Conservation (phyloP, 306 rosid species). For the Lathyrus aphaca region DNA sequence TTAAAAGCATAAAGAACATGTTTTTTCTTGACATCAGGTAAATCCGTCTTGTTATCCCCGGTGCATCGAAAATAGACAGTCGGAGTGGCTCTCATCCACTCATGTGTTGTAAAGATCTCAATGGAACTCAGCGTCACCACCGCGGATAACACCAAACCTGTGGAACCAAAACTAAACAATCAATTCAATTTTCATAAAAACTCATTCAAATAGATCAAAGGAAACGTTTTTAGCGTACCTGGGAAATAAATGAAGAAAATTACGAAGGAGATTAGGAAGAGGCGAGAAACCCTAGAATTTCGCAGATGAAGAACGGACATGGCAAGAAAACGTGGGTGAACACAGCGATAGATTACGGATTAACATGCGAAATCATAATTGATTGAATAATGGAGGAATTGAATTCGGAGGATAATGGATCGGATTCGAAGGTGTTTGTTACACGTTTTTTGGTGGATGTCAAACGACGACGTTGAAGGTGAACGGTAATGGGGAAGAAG, state of each 20-base stretch:
- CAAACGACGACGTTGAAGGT: constrained; percentile 41
- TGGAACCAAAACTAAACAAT: neutral
- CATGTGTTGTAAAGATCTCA: constrained; percentile 74
- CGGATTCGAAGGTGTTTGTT: constrained; percentile 1
- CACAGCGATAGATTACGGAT: neutral
- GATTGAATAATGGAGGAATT: neutral
- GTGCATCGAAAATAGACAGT: constrained; percentile 72
- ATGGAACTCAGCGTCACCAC: constrained; percentile 70
- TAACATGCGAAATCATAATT: neutral
- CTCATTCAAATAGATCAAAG: neutral
- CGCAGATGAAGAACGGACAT: constrained; percentile 51
- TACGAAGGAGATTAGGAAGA: constrained; percentile 43
- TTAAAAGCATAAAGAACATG: constrained; percentile 59
- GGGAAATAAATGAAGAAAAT: constrained; percentile 48
- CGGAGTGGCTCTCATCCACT: constrained; percentile 60
- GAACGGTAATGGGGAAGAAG: neutral
- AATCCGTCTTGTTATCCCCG: constrained; percentile 61
- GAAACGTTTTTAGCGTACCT: neutral
- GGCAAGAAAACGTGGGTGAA: neutral
- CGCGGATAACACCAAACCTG: constrained; percentile 66
- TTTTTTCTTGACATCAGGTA: constrained; percentile 72
- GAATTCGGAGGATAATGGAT: neutral
- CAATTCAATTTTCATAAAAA: neutral
- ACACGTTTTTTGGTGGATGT: neutral
- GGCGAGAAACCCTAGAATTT: constrained; percentile 41